Evolutionary conservation across 164 flowering plant species (phyloP).

Genomic region (Magnolia kwangsiensis): DNA sequence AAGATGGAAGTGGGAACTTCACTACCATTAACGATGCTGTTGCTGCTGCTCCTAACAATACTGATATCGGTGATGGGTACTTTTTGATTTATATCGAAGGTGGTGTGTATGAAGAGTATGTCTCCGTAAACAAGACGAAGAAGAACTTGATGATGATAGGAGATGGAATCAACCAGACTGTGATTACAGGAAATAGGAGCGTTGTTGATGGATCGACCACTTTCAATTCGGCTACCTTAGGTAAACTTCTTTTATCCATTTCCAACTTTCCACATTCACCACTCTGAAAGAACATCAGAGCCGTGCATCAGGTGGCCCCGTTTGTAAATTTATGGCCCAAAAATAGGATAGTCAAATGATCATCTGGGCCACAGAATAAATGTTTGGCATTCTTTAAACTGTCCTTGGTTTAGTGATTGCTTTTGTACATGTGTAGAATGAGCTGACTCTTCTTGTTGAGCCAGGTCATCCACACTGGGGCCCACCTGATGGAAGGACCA

Average conservation of each 20-base stretch:
- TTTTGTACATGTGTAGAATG: too few species aligned
- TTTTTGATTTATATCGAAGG: slow-evolving; percentile 38
- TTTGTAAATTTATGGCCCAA: too few species aligned
- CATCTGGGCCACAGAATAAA: too few species aligned
- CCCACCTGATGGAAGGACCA: too few species aligned
- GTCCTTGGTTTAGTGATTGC: too few species aligned
- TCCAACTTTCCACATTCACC: too few species aligned
- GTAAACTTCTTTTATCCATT: slow-evolving; percentile 10
- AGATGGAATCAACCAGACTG: slow-evolving; percentile 34
- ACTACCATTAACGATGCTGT: slow-evolving; percentile 23
- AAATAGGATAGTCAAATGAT: too few species aligned
- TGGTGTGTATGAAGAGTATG: slow-evolving; percentile 53
- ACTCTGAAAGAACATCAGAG: too few species aligned
- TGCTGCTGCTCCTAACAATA: slow-evolving; percentile 36
- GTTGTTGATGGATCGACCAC: slow-evolving; percentile 32
- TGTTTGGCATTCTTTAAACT: too few species aligned
- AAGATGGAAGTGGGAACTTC: slow-evolving; percentile 20
- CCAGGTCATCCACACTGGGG: too few species aligned
- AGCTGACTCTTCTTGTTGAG: too few species aligned
- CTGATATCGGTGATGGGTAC: slow-evolving; percentile 18
- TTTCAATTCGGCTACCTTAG: slow-evolving; percentile 33
- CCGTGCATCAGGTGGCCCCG: too few species aligned
- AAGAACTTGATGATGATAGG: slow-evolving; percentile 47
- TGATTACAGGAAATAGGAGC: slow-evolving; percentile 29
- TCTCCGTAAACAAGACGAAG: slow-evolving; percentile 35